Percentiles rank a stretch among this genome's conserved stretches.
These are phyloP conservation scores for Saccharum officinarum DNA, from an alignment of 176 grass and related monocot genomes.

Conservation along the genomic window DNA sequence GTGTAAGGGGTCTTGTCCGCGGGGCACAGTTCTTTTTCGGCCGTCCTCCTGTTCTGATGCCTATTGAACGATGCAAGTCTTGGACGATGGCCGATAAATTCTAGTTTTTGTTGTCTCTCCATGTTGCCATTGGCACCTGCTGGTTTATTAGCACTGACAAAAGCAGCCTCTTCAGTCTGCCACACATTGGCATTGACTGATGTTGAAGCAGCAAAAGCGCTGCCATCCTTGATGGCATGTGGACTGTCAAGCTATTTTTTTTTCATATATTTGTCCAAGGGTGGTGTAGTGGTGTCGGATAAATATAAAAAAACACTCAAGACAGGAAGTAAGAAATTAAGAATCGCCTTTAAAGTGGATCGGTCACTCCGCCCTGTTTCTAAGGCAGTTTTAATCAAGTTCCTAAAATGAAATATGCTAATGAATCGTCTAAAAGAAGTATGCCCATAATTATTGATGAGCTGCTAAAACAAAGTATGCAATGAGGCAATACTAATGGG, in stretches of 20 bases:
- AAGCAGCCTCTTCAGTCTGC: not conserved
- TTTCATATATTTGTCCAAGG: not conserved
- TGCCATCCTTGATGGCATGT: not conserved
- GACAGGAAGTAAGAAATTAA: not conserved
- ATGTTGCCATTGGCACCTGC: not conserved
- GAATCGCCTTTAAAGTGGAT: not conserved
- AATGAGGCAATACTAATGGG: not conserved
- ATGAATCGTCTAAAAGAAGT: not conserved
- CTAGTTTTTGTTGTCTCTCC: not conserved
- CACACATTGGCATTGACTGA: not conserved
- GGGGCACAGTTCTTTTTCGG: not conserved
- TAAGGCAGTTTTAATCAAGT: not conserved
- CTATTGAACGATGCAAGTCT: not conserved
- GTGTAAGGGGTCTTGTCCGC: not conserved
- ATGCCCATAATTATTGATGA: no score
- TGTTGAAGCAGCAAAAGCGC: not conserved
- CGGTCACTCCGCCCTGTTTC: not conserved
- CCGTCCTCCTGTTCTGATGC: not conserved
- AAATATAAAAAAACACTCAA: not conserved
- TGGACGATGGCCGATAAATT: not conserved
- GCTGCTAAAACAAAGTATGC: not conserved
- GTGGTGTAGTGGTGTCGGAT: not conserved
- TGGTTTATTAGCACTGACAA: not conserved
- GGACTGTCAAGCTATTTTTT: not conserved
- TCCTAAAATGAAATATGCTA: not conserved